phyloP scores from a whole-genome alignment of 345 rosid genomes.

The Arabis alpina region DNA sequence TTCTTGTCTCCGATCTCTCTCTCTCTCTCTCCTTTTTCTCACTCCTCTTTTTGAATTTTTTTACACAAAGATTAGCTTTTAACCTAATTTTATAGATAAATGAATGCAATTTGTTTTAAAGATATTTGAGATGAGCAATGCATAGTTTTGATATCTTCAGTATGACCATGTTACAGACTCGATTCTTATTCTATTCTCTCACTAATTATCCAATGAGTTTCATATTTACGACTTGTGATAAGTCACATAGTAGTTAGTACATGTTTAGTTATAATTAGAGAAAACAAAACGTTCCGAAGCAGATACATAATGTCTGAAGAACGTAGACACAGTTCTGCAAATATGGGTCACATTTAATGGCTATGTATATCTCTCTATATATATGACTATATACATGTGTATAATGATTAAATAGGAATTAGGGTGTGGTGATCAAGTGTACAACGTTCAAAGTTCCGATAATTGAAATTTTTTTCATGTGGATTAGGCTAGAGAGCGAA shows the following conservation, averaged over 20 bases:
- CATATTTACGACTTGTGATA: conserved; percentile 11
- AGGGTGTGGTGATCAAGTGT: background rate
- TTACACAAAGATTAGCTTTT: conserved; percentile 30
- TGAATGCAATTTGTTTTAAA: conserved; percentile 13
- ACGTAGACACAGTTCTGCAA: conserved; percentile 32
- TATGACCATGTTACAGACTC: conserved; percentile 10
- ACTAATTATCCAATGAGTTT: background rate
- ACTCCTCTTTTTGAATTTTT: conserved; percentile 23
- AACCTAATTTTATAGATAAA: conserved; percentile 19
- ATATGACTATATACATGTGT: background rate
- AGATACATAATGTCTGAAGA: conserved; percentile 30
- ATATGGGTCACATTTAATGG: conserved; percentile 29
- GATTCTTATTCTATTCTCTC: background rate
- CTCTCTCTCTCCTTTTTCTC: conserved; percentile 27
- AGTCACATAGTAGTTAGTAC: conserved; percentile 5
- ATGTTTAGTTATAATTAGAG: conserved; percentile 1
- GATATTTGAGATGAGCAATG: conserved; percentile 7
- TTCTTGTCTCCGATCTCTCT: conserved; percentile 38
- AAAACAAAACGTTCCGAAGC: conserved; percentile 9
- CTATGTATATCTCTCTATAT: conserved; percentile 1
- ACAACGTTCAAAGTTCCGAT: background rate
- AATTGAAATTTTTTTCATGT: background rate
- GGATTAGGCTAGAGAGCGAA: background rate
- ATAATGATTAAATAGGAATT: background rate
- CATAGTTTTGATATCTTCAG: background rate